Percentiles rank a stretch among this genome's conserved stretches.
These are phyloP conservation scores for Liquidambar formosana DNA, from an alignment of 164 flowering plant genomes.

Conservation along the genomic window DNA sequence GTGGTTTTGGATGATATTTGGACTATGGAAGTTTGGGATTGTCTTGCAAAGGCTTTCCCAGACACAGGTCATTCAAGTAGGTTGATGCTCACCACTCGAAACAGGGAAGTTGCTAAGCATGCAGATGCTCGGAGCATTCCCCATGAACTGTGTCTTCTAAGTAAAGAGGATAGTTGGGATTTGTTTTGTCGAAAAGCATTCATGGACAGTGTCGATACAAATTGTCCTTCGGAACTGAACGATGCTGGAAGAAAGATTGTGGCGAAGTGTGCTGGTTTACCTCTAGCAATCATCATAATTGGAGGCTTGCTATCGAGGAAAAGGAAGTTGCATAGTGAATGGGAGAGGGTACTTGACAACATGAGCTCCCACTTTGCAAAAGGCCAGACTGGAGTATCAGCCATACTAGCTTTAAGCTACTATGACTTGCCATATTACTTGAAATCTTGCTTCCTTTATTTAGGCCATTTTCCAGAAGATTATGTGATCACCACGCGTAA, in stretches of 20 bases:
- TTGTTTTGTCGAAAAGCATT: constrained; percentile 3
- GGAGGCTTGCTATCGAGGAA: constrained; percentile 28
- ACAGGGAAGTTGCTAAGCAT: background rate
- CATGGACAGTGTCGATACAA: background rate
- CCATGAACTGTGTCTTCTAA: constrained; percentile 4
- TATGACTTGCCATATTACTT: constrained; percentile 25
- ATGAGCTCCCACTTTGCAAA: constrained; percentile 10
- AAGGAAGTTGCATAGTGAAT: background rate
- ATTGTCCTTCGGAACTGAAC: constrained; percentile 12
- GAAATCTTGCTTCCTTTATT: constrained; percentile 31
- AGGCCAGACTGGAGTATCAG: background rate
- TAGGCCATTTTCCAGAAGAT: constrained; percentile 34
- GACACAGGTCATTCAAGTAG: constrained; percentile 10
- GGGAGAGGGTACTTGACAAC: constrained; percentile 25
- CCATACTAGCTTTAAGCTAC: constrained; percentile 28
- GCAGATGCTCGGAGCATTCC: constrained; percentile 2
- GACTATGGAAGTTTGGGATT: constrained; percentile 1
- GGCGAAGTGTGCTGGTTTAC: constrained; percentile 22
- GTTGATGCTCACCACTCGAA: constrained; percentile 11
- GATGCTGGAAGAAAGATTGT: constrained; percentile 16
- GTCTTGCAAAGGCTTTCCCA: background rate
- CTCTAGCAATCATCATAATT: constrained; percentile 21
- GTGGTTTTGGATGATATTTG: too few species aligned
- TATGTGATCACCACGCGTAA: constrained; percentile 19
- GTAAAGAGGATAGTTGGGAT: constrained; percentile 6